A percentile compares a stretch with the other conserved stretches of the same genome.
Evolutionary conservation across 306 rosid species (phyloP).

Genomic region (Oxytropis ochrocephala): DNA sequence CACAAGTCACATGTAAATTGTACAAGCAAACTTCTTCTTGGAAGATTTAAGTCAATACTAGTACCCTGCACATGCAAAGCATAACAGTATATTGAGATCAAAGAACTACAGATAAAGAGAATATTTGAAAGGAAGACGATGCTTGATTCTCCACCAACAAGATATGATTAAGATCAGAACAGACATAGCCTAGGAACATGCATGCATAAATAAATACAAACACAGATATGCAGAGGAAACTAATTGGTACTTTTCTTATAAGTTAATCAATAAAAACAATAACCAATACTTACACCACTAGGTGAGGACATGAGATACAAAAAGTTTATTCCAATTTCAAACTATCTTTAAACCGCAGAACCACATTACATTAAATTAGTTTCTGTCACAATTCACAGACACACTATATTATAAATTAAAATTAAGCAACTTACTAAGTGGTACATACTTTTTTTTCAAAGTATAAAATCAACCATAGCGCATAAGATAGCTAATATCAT

Average conservation of each 20-base stretch:
- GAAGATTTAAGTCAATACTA: constrained; percentile 54
- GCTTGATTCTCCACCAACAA: constrained; percentile 8
- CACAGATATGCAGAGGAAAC: not conserved
- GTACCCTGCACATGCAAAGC: constrained; percentile 41
- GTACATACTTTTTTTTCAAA: not conserved
- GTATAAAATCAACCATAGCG: not conserved
- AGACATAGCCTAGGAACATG: not conserved
- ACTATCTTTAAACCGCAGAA: not conserved
- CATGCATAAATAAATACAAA: not conserved
- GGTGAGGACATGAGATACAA: not conserved
- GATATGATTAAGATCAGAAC: not conserved
- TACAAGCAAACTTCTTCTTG: constrained; percentile 83
- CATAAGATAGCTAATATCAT: not conserved
- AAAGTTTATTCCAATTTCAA: no score
- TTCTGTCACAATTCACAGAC: not conserved
- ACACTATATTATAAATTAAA: not conserved
- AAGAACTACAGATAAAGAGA: not conserved
- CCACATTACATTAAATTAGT: not conserved
- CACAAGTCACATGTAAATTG: constrained; percentile 71
- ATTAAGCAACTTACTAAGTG: not conserved
- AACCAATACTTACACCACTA: not conserved
- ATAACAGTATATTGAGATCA: not conserved
- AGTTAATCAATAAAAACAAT: not conserved
- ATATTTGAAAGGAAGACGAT: not conserved
- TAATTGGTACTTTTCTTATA: not conserved